Percentiles rank a stretch among this genome's conserved stretches.
Evolutionary conservation across 331 rosid species (phyloP).

Genomic region (Phaseolus coccineus): DNA sequence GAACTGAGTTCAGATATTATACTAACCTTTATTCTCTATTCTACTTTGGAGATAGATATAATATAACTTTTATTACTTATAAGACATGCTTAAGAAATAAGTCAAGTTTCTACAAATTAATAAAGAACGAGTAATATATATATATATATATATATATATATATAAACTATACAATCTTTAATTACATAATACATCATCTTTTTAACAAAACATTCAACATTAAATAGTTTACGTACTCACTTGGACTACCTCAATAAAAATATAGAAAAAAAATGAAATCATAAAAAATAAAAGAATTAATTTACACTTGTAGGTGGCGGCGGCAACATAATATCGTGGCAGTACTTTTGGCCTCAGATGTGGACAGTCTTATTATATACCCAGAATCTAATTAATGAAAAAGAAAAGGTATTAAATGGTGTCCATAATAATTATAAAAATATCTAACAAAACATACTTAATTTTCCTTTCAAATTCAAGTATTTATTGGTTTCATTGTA

Average conservation of each 20-base stretch:
- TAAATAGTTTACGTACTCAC: neutral
- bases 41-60: no score
- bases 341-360: conserved; percentile 59
- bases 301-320: conserved; percentile 31
- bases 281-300: neutral
- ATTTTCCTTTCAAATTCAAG: conserved; percentile 21
- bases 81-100: neutral
- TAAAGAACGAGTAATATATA: no score
- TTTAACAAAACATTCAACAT: no score
- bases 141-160: no score
- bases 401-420: neutral
- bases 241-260: neutral
- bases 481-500: conserved; percentile 1
- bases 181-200: neutral
- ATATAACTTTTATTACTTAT: neutral
- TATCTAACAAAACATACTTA: conserved; percentile 39
- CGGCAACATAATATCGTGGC: conserved; percentile 54
- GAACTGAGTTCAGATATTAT: no score
- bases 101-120: neutral
- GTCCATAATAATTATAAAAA: conserved; percentile 48
- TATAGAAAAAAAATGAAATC: neutral
- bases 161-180: neutral
- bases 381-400: conserved; percentile 20
- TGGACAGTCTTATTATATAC: conserved; percentile 35
- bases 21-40: no score